A percentile compares a stretch with the other conserved stretches of the same genome.
These are phyloP conservation scores for Trichoderma cornu-damae DNA, from an alignment of 2,329 filamentous ascomycete species.

Conservation along the genomic window DNA sequence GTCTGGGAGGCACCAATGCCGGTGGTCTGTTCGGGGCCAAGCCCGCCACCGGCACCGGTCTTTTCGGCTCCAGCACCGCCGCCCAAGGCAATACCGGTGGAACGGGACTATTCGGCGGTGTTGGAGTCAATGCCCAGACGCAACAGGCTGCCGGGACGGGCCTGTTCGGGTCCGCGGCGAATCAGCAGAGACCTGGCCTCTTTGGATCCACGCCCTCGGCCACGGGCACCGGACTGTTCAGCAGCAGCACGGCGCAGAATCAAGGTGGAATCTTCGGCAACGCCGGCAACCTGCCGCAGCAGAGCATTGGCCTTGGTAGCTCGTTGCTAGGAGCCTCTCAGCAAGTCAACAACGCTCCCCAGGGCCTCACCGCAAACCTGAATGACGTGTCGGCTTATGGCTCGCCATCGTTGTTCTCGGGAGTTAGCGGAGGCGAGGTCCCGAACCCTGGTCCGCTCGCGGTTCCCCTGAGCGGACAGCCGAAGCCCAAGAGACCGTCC, in stretches of 20 bases:
- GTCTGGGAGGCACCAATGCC: slow-evolving; percentile 32
- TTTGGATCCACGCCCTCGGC: slow-evolving; percentile 47
- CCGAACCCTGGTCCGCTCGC: slow-evolving; percentile 82
- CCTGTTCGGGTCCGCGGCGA: slow-evolving; percentile 45
- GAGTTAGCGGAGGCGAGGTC: slow-evolving; percentile 57
- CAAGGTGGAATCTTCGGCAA: slow-evolving; percentile 44
- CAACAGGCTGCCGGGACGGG: slow-evolving; percentile 39
- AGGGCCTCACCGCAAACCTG: slow-evolving; percentile 71
- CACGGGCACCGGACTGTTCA: slow-evolving; percentile 51
- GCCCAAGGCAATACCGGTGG: slow-evolving; percentile 33
- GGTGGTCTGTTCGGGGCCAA: slow-evolving; percentile 40
- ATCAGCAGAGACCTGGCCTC: slow-evolving; percentile 42
- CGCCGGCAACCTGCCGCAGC: slow-evolving; percentile 46
- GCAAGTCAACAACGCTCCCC: slow-evolving; percentile 47
- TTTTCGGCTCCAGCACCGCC: slow-evolving; percentile 38
- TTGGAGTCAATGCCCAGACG: slow-evolving; percentile 34
- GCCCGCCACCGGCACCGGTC: slow-evolving; percentile 33
- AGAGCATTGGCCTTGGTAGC: slow-evolving; percentile 39
- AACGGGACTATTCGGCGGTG: slow-evolving; percentile 42
- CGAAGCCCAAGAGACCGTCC: slow-evolving; percentile 70
- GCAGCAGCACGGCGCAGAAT: slow-evolving; percentile 42
- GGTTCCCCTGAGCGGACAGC: slow-evolving; percentile 73
- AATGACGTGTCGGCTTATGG: slow-evolving; percentile 86
- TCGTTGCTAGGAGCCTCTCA: slow-evolving; percentile 58
- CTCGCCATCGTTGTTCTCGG: slow-evolving; percentile 77